Conservation (phyloP, 805 yeast species). For the Schwanniomyces pseudopolymorphus region DNA sequence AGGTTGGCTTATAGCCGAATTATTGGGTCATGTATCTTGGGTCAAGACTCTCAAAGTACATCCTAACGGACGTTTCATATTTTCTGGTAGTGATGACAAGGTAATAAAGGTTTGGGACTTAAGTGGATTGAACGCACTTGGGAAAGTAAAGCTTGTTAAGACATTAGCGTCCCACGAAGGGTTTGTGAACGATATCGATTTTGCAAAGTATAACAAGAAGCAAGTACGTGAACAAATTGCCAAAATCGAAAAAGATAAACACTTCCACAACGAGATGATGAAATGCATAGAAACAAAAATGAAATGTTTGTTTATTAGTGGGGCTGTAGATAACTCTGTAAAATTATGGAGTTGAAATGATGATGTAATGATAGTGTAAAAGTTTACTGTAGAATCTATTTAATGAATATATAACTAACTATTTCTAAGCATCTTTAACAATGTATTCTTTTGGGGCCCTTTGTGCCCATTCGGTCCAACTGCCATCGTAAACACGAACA, state of each 20-base stretch:
- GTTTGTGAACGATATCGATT: conserved; percentile 62
- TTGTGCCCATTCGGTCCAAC: conserved; percentile 86
- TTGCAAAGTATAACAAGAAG: conserved; percentile 43
- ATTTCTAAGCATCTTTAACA: conserved; percentile 29
- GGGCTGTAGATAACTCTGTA: conserved; percentile 58
- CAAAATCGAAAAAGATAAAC: conserved; percentile 5
- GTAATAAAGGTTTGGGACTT: conserved; percentile 75
- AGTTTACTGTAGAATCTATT: not conserved
- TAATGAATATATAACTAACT: not conserved
- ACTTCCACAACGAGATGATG: conserved; percentile 20
- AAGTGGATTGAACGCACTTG: conserved; percentile 38
- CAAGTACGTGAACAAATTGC: not conserved
- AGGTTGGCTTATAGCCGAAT: conserved; percentile 55
- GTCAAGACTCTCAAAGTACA: conserved; percentile 67
- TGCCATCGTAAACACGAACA: conserved; percentile 64
- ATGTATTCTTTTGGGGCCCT: conserved; percentile 61
- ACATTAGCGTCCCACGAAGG: conserved; percentile 68
- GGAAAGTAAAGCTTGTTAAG: conserved; percentile 44
- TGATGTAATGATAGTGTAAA: not conserved
- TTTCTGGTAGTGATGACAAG: conserved; percentile 80
- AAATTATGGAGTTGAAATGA: conserved; percentile 49
- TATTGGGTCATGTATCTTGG: conserved; percentile 86
- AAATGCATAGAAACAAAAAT: conserved; percentile 43
- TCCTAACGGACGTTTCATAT: conserved; percentile 69
- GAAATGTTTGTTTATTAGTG: conserved; percentile 64